Percentiles rank a stretch among this genome's conserved stretches.
Evolutionary conservation across 306 rosid species (phyloP).

Genomic region (Cicer bijugum): DNA sequence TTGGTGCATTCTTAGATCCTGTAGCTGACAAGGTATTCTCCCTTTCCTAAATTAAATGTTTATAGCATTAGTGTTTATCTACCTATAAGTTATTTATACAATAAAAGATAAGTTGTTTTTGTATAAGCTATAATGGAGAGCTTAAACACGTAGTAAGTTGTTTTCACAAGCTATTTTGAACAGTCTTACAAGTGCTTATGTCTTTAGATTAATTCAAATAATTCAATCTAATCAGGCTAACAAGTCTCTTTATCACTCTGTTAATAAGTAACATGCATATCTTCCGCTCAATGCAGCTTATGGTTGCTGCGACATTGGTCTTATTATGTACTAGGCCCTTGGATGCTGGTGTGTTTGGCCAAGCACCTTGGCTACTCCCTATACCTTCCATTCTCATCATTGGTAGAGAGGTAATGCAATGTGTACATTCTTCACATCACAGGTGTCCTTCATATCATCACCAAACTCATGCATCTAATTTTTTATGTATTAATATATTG

Average conservation of each 20-base stretch:
- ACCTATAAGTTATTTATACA: no score
- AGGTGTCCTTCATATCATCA: not conserved
- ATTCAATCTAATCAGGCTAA: no score
- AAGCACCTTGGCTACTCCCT: slow-evolving; percentile 80
- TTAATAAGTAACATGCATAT: not conserved
- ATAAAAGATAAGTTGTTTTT: no score
- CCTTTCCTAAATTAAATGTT: not conserved
- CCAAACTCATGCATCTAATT: slow-evolving; percentile 25
- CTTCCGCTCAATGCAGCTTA: slow-evolving; percentile 67
- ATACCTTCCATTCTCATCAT: slow-evolving; percentile 82
- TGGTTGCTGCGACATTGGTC: slow-evolving; percentile 95
- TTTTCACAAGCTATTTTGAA: no score
- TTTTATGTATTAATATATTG: not conserved
- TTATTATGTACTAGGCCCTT: slow-evolving; percentile 81
- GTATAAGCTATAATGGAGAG: no score
- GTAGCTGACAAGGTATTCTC: slow-evolving; percentile 96
- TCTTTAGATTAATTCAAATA: no score
- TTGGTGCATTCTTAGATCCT: slow-evolving; percentile 98
- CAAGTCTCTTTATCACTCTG: not conserved
- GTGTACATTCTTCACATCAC: not conserved
- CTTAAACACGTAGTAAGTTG: no score
- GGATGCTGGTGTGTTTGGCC: slow-evolving; percentile 63
- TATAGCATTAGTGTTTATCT: no score
- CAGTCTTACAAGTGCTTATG: no score
- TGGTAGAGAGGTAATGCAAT: slow-evolving; percentile 88